Percentiles rank a stretch among this genome's conserved stretches.
phyloP scores from a whole-genome alignment of 306 rosid genomes.

The Arachis hypogaea region DNA sequence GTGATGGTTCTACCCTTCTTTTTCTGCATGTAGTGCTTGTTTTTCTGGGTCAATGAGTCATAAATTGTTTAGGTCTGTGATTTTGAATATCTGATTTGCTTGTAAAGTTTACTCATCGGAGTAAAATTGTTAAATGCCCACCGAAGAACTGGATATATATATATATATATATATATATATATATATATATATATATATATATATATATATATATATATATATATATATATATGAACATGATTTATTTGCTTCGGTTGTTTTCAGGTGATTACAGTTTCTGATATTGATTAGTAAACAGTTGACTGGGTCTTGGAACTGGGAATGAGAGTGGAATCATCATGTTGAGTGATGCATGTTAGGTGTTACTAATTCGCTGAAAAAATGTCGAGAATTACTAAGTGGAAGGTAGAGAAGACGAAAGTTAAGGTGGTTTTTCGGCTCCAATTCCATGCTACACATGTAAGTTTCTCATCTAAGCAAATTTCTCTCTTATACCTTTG shows the following conservation, averaged over 20 bases:
- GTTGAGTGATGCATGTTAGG: slow-evolving; percentile 46
- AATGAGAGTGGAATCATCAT: slow-evolving; percentile 39
- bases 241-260: slow-evolving; percentile 36
- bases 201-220: neutral
- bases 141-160: slow-evolving; percentile 16
- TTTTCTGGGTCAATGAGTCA: slow-evolving; percentile 37
- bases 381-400: slow-evolving; percentile 90
- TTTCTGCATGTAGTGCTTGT: slow-evolving; percentile 15
- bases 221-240: neutral
- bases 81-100: slow-evolving; percentile 25
- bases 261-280: slow-evolving; percentile 33
- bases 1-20: neutral
- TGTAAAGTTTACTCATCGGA: slow-evolving; percentile 29
- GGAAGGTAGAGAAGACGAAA: slow-evolving; percentile 98
- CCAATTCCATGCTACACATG: slow-evolving; percentile 97
- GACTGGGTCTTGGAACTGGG: slow-evolving; percentile 44
- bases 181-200: neutral
- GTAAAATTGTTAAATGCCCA: slow-evolving; percentile 31
- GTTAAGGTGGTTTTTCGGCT: slow-evolving; percentile 98
- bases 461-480: slow-evolving; percentile 52
- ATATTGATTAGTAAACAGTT: slow-evolving; percentile 16
- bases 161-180: neutral
- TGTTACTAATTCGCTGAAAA: slow-evolving; percentile 46
- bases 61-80: slow-evolving; percentile 30
- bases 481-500: slow-evolving; percentile 26